Evolutionary conservation across 345 rosid genomes (phyloP), one percentile per base, ranked within the genome.

Genomic region (Capsella bursapastoris): DNA sequence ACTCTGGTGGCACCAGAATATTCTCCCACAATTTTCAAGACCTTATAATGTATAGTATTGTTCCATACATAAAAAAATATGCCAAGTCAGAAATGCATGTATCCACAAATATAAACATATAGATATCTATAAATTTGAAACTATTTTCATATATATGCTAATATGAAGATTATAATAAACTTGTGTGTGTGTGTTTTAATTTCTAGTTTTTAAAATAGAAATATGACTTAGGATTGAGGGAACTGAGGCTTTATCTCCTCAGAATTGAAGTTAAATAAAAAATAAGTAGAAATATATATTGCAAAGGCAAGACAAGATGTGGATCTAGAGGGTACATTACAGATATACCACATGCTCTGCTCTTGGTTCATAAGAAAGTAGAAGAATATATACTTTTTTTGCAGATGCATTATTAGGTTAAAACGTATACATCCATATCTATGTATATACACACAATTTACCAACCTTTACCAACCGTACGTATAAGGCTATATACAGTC

Each of bases 1-100:
- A 87, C 93, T 80, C 60, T 84, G 82, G 88, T 88, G 84, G 85
- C 89, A 78, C 80, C 68, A 78, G 99, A 95, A 95, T 95, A 95
- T 95, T 92, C 99, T 88, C 89, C 87, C 68, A 72, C 92, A 68
- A 68, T 78, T 87, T 85, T 83, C 86, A 70, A 83, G 79, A 82
- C 68, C 49, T 78, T 66, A 25, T 55, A 38, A 44, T 44, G 49
- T 77, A 50, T 18, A 50, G 5, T 53, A 78, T 43, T 66, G 28
- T 7, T 12, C 49, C 64, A 50, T 71, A 70, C 45, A 58, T 32
- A 27, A 72, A 44, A 44, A 51, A 60, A 66, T 51, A 66, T 59
- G 59, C 68, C 18, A 56, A 62, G 44, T 56, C 43, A 69, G 22
- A 45, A 45, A 22, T 22, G 25, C 25, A 48, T 5, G 2, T 53